A percentile compares a stretch with the other conserved stretches of the same genome.
These are phyloP conservation scores for Podospora australis DNA, from an alignment of 495 filamentous ascomycete genomes.

Conservation along the genomic window DNA sequence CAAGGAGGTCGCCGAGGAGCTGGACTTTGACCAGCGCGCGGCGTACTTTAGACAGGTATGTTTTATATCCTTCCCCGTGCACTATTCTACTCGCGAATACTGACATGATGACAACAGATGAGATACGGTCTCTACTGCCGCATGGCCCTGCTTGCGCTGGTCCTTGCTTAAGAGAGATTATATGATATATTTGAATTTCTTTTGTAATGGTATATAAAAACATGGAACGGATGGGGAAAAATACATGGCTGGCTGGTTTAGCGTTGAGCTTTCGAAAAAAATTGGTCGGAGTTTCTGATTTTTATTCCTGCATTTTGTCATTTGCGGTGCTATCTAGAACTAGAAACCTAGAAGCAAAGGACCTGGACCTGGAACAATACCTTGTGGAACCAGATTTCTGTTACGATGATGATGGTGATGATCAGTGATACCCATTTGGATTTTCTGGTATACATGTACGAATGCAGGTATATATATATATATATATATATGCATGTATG, in stretches of 20 bases:
- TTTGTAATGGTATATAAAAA: not conserved
- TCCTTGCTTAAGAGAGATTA: constrained; percentile 54
- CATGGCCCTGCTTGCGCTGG: constrained; percentile 91
- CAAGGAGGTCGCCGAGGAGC: constrained; percentile 85
- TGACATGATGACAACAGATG: constrained; percentile 60
- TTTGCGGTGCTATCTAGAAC: not conserved
- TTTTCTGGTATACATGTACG: not conserved
- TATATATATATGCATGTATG: constrained; percentile 9
- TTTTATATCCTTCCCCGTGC: constrained; percentile 23
- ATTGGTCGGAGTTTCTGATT: not conserved
- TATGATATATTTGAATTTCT: constrained; percentile 2
- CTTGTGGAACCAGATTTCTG: not conserved
- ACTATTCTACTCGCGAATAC: constrained; percentile 15
- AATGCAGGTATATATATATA: no score
- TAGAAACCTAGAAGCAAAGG: not conserved
- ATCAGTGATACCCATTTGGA: no score
- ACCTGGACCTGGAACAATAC: no score
- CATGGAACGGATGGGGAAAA: constrained; percentile 8
- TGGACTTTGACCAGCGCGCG: constrained; percentile 93
- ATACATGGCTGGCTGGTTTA: not conserved
- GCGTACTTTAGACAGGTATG: constrained; percentile 98
- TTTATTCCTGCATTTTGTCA: not conserved
- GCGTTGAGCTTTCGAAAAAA: no score
- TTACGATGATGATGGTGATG: no score
- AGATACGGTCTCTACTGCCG: constrained; percentile 94